phyloP scores from a whole-genome alignment of 75 land plant genomes.

The Pinus albicaulis region DNA sequence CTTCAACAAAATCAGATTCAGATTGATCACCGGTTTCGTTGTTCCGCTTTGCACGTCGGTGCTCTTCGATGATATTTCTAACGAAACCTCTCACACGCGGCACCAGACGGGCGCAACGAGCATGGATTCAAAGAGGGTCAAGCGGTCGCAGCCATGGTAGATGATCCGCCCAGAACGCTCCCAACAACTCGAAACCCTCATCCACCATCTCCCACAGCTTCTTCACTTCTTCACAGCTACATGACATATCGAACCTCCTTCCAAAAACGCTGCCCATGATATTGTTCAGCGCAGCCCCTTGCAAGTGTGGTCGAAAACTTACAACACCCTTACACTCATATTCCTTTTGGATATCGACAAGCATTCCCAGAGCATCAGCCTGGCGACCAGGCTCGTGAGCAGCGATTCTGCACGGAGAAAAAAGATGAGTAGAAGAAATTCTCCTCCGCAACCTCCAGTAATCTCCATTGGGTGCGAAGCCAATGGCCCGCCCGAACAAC shows the following conservation, averaged over 20 bases:
- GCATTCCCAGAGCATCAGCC: conserved; percentile 34
- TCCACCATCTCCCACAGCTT: conserved; percentile 48
- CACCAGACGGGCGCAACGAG: conserved; percentile 54
- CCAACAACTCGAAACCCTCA: conserved; percentile 71
- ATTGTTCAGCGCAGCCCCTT: conserved; percentile 59
- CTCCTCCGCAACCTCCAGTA: conserved; percentile 66
- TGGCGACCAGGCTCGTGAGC: conserved; percentile 52
- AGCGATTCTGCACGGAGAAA: conserved; percentile 48
- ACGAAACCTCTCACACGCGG: conserved; percentile 52
- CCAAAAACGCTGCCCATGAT: conserved; percentile 72
- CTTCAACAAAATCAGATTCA: conserved; percentile 81
- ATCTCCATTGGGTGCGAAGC: conserved; percentile 62
- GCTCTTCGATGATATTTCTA: conserved; percentile 49
- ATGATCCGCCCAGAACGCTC: conserved; percentile 64
- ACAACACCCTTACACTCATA: conserved; percentile 12
- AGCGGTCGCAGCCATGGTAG: conserved; percentile 40
- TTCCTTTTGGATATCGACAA: conserved; percentile 27
- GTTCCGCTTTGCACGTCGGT: conserved; percentile 1
- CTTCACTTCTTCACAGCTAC: conserved; percentile 10
- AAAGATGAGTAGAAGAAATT: conserved; percentile 65
- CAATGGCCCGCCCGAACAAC: conserved; percentile 73
- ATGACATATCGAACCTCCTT: conserved; percentile 19
- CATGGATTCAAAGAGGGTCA: conserved; percentile 39
- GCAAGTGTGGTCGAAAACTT: conserved; percentile 32
- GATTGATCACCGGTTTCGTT: no score